phyloP scores from a whole-genome alignment of 352 stramenopile genomes.

The Phytophthora pini region DNA sequence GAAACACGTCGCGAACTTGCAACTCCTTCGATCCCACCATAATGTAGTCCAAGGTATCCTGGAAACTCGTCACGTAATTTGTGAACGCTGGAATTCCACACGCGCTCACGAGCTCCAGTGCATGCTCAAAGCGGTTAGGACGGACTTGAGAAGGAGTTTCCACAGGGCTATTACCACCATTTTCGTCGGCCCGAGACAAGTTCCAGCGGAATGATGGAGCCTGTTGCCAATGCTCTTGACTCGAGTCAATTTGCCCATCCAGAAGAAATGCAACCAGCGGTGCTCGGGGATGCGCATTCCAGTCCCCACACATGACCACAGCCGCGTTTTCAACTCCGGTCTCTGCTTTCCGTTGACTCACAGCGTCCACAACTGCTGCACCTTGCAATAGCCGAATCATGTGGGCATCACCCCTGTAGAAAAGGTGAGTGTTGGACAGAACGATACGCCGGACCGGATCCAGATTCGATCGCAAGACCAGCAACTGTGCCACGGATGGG shows the following conservation, averaged over 20 bases:
- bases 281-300: slow-evolving; percentile 64
- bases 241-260: slow-evolving; percentile 50
- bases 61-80: slow-evolving; percentile 70
- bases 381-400: slow-evolving; percentile 73
- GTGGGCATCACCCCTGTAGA: slow-evolving; percentile 76
- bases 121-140: slow-evolving; percentile 46
- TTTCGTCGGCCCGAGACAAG: slow-evolving; percentile 9
- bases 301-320: slow-evolving; percentile 73
- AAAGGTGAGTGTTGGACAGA: slow-evolving; percentile 79
- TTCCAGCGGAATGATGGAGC: slow-evolving; percentile 62
- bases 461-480: slow-evolving; percentile 47
- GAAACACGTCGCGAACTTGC: slow-evolving; percentile 56
- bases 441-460: slow-evolving; percentile 39
- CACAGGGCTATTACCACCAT: neutral
- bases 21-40: slow-evolving; percentile 50
- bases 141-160: slow-evolving; percentile 6
- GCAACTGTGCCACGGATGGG: slow-evolving; percentile 70
- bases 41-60: slow-evolving; percentile 79
- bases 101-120: slow-evolving; percentile 55
- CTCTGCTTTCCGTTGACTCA: slow-evolving; percentile 37
- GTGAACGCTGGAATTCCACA: slow-evolving; percentile 77
- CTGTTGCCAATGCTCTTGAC: slow-evolving; percentile 61
- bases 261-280: slow-evolving; percentile 59
- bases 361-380: slow-evolving; percentile 45
- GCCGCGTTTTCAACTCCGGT: slow-evolving; percentile 31